A percentile compares a stretch with the other conserved stretches of the same genome.
phyloP scores from a whole-genome alignment of 208 protist species.

The Acanthamoeba castellanii region DNA sequence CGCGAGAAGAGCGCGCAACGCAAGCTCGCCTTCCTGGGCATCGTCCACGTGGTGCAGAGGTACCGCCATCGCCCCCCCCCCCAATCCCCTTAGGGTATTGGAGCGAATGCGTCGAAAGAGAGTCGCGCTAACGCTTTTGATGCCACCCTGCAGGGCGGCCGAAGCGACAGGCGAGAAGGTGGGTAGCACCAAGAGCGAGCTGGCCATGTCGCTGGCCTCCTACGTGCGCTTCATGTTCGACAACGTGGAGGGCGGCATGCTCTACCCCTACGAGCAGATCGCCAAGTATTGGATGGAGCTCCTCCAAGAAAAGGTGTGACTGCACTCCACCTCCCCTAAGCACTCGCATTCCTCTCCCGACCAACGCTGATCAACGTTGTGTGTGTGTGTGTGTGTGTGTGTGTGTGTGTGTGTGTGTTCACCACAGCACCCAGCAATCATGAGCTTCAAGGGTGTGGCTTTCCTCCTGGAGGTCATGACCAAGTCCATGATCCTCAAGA shows the following conservation, averaged over 20 bases:
- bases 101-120: background rate
- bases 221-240: slow-evolving; percentile 20
- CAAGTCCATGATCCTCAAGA: slow-evolving; percentile 48
- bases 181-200: background rate
- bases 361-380: no score
- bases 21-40: slow-evolving; percentile 14
- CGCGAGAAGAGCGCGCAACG: background rate
- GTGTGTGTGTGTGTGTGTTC: background rate
- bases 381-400: no score
- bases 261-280: slow-evolving; percentile 5
- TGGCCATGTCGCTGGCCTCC: background rate
- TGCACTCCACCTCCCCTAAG: background rate
- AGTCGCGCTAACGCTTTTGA: no score
- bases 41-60: slow-evolving; percentile 24
- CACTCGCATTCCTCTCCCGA: no score
- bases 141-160: background rate
- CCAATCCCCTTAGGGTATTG: no score
- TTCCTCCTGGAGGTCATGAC: slow-evolving; percentile 30
- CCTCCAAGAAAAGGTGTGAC: background rate
- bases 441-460: background rate
- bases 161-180: background rate
- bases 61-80: background rate
- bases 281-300: slow-evolving; percentile 9
- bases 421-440: background rate
- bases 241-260: slow-evolving; percentile 16